Evolutionary conservation across 768 basidiomycete species (phyloP), one percentile per base, ranked within the genome.

Genomic region (Lenzites betulinus): DNA sequence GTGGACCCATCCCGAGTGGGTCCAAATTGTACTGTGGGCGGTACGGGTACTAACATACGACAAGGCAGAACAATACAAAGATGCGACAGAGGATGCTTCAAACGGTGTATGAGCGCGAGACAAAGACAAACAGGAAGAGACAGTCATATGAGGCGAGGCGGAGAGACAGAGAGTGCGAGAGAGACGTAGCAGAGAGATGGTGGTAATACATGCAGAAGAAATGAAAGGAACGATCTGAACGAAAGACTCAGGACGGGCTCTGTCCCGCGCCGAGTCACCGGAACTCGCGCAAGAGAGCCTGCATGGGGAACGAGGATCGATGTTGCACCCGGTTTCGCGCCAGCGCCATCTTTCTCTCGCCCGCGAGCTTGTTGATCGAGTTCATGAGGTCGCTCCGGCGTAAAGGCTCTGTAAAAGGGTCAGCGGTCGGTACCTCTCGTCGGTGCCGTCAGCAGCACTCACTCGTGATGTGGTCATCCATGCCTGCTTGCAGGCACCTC

Each of bases 391-490:
- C 91, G 7, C 83, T 87, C 44, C 91, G 84, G 57, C 92, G 83
- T 48, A 93, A 71, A 1, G 91, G 91, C 78, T 93, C 90, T 91
- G 64, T 16, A 38, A 22, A 25, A 11, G 35, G 30, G 52, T 68
- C 54, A 61, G 61, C 54, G 59, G 58, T 48, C 41, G 42, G 41
- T 30, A 54, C 42, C 20, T 54, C 2, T 1, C 48, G 20, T 12
- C 47, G n/a, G n/a, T 16, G 50, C 20, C 18, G 18, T 22, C 22
- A n/a, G 22, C 41, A 51, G 16, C 7, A 76, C 88, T 52, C 68
- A 92, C 90, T 92, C 26, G 89, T 92, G 54, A 91, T 90, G 65
- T 90, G 89, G 68, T 90, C 89, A 69, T 90, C 88, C 87, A 88
- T 88, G 56, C 88, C 88, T n/a, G 87, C 88, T 70, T 88, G 82